Percentiles rank a stretch among this genome's conserved stretches.
Evolutionary conservation across 23 red algal genomes (phyloP).

Genomic region (Gracilaria vermiculophylla): DNA sequence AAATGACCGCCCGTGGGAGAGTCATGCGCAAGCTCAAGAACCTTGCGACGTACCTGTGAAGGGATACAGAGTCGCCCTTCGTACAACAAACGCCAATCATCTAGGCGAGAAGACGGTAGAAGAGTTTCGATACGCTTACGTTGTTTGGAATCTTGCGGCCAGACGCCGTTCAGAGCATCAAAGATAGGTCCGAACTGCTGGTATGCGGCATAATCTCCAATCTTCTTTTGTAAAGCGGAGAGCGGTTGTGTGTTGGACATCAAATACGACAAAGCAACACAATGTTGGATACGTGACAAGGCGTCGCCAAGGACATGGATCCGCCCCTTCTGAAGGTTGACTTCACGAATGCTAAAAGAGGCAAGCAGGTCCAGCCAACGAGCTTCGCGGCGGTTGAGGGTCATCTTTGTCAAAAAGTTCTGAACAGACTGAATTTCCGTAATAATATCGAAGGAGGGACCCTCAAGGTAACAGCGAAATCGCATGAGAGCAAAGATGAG

Average conservation of each 20-base stretch:
- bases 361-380: background rate
- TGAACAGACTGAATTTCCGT: conserved; percentile 28
- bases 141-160: too few relatives aligned
- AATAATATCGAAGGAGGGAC: conserved; percentile 3
- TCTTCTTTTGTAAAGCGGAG: too few relatives aligned
- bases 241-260: too few relatives aligned
- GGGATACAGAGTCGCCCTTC: conserved; percentile 4
- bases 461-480: conserved; percentile 33
- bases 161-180: too few relatives aligned
- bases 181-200: too few relatives aligned
- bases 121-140: background rate
- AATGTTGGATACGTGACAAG: background rate
- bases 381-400: background rate
- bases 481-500: background rate
- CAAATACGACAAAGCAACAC: background rate
- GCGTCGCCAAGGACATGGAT: conserved; percentile 43
- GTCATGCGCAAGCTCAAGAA: conserved; percentile 4
- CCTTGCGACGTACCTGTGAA: background rate
- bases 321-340: background rate
- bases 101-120: background rate
- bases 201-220: too few relatives aligned
- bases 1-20: background rate
- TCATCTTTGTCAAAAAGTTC: conserved; percentile 14
- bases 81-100: background rate
- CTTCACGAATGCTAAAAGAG: background rate